Evolutionary conservation across 352 stramenopile genomes (phyloP).

Genomic region (Elongisporangium senticosum): DNA sequence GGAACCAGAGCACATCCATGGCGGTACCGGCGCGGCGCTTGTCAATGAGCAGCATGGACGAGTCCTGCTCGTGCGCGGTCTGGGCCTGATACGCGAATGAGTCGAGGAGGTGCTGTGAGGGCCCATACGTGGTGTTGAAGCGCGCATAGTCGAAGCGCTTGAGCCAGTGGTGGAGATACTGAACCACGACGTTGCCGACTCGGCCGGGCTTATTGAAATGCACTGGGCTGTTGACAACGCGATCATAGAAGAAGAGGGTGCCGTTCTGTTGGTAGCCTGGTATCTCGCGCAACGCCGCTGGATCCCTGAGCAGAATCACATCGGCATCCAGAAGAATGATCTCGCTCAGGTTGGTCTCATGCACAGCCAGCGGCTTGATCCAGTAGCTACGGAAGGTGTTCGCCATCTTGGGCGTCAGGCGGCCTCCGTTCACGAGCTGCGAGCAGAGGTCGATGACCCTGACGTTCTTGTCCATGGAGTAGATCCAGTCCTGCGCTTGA

Average conservation of each 20-base stretch:
- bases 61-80: conserved; percentile 39
- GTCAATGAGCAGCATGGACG: conserved; percentile 38
- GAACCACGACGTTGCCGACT: conserved; percentile 9
- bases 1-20: conserved; percentile 11
- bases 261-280: conserved; percentile 24
- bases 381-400: conserved; percentile 14
- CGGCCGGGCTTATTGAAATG: conserved; percentile 14
- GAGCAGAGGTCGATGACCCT: conserved; percentile 22
- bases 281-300: conserved; percentile 15
- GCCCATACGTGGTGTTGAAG: conserved; percentile 13
- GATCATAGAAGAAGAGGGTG: conserved; percentile 46
- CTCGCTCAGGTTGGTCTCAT: conserved; percentile 13
- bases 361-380: conserved; percentile 21
- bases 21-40: conserved; percentile 9
- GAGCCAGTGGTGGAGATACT: conserved; percentile 25
- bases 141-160: conserved; percentile 24
- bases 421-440: background rate
- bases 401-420: conserved; percentile 2
- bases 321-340: conserved; percentile 27
- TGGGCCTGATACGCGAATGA: conserved; percentile 25
- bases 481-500: background rate
- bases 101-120: conserved; percentile 21
- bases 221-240: conserved; percentile 16
- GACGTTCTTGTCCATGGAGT: conserved; percentile 3
- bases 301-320: conserved; percentile 28